These are phyloP conservation scores for Collybia sp. DNA, from an alignment of 768 basidiomycete species.

Conservation along the genomic window DNA sequence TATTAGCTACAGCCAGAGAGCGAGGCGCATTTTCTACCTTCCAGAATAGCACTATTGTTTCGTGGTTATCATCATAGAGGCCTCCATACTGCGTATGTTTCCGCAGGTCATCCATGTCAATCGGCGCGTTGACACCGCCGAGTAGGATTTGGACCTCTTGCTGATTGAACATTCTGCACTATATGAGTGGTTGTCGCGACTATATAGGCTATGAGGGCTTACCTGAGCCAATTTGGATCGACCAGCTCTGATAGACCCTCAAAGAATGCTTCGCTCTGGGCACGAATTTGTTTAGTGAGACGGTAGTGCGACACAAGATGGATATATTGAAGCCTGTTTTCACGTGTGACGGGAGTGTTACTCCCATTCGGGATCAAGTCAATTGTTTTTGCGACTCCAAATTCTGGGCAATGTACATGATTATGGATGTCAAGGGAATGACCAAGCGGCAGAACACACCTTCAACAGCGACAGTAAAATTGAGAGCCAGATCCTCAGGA, in stretches of 20 bases:
- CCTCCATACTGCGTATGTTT: conserved; percentile 81
- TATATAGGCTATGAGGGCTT: conserved; percentile 7
- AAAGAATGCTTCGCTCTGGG: conserved; percentile 84
- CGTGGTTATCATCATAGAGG: conserved; percentile 62
- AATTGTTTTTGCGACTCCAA: conserved; percentile 70
- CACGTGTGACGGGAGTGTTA: conserved; percentile 79
- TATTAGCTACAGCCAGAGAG: background rate
- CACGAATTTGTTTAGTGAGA: conserved; percentile 83
- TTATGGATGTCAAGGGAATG: background rate
- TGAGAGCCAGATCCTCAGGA: conserved; percentile 83
- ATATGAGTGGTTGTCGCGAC: background rate
- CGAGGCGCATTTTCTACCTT: conserved; percentile 37
- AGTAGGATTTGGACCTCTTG: conserved; percentile 91
- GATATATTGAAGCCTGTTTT: conserved; percentile 89
- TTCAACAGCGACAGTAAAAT: conserved; percentile 84
- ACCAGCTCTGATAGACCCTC: conserved; percentile 91
- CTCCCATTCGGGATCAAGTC: conserved; percentile 82
- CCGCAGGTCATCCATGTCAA: conserved; percentile 80
- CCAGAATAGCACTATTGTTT: conserved; percentile 82
- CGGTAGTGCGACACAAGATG: conserved; percentile 85
- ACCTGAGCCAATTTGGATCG: conserved; percentile 85
- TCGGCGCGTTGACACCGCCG: conserved; percentile 81
- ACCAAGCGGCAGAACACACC: conserved; percentile 39
- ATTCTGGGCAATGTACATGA: conserved; percentile 46
- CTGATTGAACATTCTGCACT: conserved; percentile 89